phyloP scores from a whole-genome alignment of 257 asterid species.

The Thymus mandschuricus region DNA sequence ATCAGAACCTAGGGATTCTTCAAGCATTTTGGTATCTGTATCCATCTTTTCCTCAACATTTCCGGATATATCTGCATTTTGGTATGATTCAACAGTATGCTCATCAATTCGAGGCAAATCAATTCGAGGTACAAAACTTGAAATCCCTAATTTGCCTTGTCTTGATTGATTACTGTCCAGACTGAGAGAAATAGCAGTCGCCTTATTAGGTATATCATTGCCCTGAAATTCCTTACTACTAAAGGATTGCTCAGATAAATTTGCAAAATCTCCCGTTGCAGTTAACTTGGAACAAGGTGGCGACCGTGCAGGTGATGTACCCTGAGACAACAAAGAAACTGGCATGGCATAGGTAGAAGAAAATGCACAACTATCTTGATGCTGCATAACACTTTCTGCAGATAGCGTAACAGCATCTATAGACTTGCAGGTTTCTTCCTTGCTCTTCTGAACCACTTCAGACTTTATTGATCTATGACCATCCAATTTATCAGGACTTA shows the following conservation, averaged over 20 bases:
- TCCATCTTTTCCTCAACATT: slow-evolving; percentile 55
- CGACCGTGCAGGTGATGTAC: slow-evolving; percentile 39
- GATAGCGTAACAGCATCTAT: slow-evolving; percentile 34
- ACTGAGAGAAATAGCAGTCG: slow-evolving; percentile 34
- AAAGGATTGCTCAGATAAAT: slow-evolving; percentile 54
- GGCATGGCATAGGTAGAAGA: slow-evolving; percentile 45
- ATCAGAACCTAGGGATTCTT: slow-evolving; percentile 61
- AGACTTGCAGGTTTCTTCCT: slow-evolving; percentile 30
- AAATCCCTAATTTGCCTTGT: slow-evolving; percentile 33
- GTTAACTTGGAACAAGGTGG: slow-evolving; percentile 56
- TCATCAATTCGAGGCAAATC: slow-evolving; percentile 35
- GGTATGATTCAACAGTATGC: slow-evolving; percentile 34
- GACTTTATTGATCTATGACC: slow-evolving; percentile 50
- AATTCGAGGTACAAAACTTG: slow-evolving; percentile 34
- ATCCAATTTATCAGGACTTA: slow-evolving; percentile 40
- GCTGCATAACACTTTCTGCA: slow-evolving; percentile 46
- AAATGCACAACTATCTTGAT: slow-evolving; percentile 62
- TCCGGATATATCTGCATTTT: slow-evolving; percentile 43
- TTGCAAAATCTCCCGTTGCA: slow-evolving; percentile 40
- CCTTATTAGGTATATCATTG: slow-evolving; percentile 30
- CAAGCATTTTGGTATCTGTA: slow-evolving; percentile 47
- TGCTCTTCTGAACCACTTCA: slow-evolving; percentile 50
- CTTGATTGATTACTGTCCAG: slow-evolving; percentile 35
- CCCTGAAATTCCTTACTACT: slow-evolving; percentile 40
- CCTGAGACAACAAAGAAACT: slow-evolving; percentile 52